Evolutionary conservation across 1,284 basidiomycete genomes (phyloP).

Genomic region (Dichomitus squalens): DNA sequence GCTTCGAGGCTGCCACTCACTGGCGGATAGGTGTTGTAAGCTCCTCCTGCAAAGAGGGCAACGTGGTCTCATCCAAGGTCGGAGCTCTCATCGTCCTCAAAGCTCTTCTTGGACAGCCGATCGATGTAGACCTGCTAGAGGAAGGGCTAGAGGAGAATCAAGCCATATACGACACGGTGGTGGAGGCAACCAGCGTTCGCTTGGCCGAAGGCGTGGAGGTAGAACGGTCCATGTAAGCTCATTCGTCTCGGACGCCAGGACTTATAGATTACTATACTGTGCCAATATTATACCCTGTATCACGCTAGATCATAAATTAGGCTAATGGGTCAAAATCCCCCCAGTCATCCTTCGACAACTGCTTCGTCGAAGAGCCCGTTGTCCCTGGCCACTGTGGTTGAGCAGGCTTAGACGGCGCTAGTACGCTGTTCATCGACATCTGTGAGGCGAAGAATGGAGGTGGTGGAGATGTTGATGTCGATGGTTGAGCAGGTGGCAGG

Average conservation of each 20-base stretch:
- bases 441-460: constrained; percentile 39
- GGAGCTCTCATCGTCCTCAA: constrained; percentile 75
- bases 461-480: constrained; percentile 35
- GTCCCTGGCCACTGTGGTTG: constrained; percentile 46
- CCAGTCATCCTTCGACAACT: constrained; percentile 67
- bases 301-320: constrained; percentile 30
- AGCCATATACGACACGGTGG: constrained; percentile 47
- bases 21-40: constrained; percentile 59
- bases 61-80: constrained; percentile 67
- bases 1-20: background rate
- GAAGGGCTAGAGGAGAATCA: constrained; percentile 23
- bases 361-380: constrained; percentile 39
- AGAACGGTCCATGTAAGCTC: constrained; percentile 38
- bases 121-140: constrained; percentile 47
- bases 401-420: constrained; percentile 60
- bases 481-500: constrained; percentile 27
- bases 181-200: constrained; percentile 54
- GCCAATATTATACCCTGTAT: constrained; percentile 5
- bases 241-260: background rate
- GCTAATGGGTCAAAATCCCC: constrained; percentile 78
- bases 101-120: constrained; percentile 56
- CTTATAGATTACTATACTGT: constrained; percentile 24
- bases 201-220: constrained; percentile 50
- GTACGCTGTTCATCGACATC: constrained; percentile 50
- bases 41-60: constrained; percentile 63